Evolutionary conservation across 495 filamentous ascomycete species (phyloP), one percentile per base, ranked within the genome.

Genomic region (Xylaria intraflava): DNA sequence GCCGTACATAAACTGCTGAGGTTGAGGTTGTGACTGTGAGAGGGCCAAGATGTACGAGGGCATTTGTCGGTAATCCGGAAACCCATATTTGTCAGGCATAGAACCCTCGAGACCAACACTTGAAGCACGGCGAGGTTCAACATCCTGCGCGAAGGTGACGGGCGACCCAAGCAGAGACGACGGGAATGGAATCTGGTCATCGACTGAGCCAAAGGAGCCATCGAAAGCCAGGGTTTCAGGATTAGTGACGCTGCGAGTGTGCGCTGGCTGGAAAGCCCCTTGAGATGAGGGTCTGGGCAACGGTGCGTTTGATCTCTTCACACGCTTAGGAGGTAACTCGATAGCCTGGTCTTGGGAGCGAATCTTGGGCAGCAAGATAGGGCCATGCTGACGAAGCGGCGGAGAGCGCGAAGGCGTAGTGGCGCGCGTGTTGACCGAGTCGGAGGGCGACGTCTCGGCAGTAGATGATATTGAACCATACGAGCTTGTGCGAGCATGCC

Each of bases 341-440:
- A 90, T 79, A 47, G 83, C 75, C 72, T 91, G 85, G 72, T 95
- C 90, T 67, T 94, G 89, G 54, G 81, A 80, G 43, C 90, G 80
- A 70, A 95, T 89, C 76, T 88, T 91, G 53, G 91, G 91, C 24
- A 96, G 77, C 47, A 96, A 78, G 24, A 87, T 73, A 30, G 89
- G 89, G 11, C 89, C 90, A 74, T 87, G 82, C 31, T 90, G 84
- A 22, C 85, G 78, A 59, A 90, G 90, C 23, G 86, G 88, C 51
- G 80, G 74, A 20, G 65, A 65, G 33, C 72, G 71, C 40, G 76
- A 75, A 17, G 90, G 89, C 30, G 86, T 91, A 46, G 87, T 92
- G 51, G 79, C 72, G 52, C 78, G 73, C 22, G 88, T 91, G 71
- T 80, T 75, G 38, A 70, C 57, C 33, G 83, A 81, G 57, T 86